Evolutionary conservation across 768 basidiomycete species (phyloP), one percentile per base, ranked within the genome.

Genomic region (Solioccasus polychromus): DNA sequence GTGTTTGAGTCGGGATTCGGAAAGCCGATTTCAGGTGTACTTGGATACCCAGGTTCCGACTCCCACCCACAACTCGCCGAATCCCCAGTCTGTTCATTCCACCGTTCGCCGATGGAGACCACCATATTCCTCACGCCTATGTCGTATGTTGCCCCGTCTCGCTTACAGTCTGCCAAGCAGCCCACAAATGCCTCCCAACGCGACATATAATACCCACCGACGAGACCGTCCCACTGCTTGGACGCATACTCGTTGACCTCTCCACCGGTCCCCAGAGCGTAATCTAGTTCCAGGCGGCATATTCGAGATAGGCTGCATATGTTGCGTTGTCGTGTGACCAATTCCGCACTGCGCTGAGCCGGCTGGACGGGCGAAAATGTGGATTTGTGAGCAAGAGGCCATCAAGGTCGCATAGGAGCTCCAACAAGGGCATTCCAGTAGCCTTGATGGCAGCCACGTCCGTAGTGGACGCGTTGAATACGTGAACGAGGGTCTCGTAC

Each of bases 231-330:
- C 70, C 71, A 71, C 49, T 68, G 67, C 44, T 72, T 73, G n/a
- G 70, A 71, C 18, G 71, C 71, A 39, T 73, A 73, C 46, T 71
- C 71, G 44, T 67, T 63, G 62, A 68, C 69, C 58, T 72, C 14
- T 70, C 69, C n/a, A 56, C 59, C 3, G 69, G 70, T 19, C 71
- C 71, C 71, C 71, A 72, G 23, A 72, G 67, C 24, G 70, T 72
- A 51, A 72, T 62, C 55, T 73, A 71, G 51, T 71, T 73, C 18
- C 70, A 56, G n/a, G 71, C 68, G 39, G 65, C 60, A 43, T 69
- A 70, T 46, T 67, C 69, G 20, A 73, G 61, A 45, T 67, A 70
- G 20, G 52, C 51, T 0, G 59, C 66, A 40, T 69, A 70, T n/a
- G 63, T 51, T 36, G 42, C 44, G 30, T 70, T 58, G 11, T 49